Conservation (phyloP, 2,329 filamentous ascomycete genomes). For the Fusarium foetens region DNA sequence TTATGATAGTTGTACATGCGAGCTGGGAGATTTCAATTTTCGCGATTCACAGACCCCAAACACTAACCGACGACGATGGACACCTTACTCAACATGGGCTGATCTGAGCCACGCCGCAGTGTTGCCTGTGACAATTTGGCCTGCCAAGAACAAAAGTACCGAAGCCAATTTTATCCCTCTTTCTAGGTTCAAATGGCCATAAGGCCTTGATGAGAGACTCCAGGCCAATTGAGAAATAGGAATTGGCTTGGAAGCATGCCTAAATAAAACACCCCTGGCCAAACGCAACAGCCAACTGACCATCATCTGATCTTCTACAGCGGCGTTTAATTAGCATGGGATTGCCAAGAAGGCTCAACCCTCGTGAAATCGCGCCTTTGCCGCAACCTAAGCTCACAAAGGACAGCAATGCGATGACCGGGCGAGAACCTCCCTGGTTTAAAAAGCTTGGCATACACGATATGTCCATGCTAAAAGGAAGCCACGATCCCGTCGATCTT, state of each 20-base stretch:
- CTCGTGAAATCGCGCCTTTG: neutral
- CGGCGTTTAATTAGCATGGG: neutral
- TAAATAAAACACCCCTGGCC: neutral
- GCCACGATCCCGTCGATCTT: neutral
- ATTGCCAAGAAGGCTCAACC: neutral
- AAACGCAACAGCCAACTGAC: neutral
- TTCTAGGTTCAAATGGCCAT: too few species aligned
- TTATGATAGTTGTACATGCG: neutral
- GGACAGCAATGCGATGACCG: neutral
- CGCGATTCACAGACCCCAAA: neutral
- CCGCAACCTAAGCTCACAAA: neutral
- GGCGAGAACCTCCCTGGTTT: neutral
- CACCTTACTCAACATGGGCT: neutral
- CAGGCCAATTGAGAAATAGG: neutral
- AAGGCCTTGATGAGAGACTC: neutral
- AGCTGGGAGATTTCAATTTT: neutral
- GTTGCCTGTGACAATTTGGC: neutral
- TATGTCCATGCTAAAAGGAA: neutral
- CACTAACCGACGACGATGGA: neutral
- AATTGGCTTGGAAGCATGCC: neutral
- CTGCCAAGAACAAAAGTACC: neutral
- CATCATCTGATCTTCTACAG: neutral
- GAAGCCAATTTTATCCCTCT: neutral
- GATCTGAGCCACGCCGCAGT: neutral
- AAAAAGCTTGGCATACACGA: neutral